Evolutionary conservation across 2,329 filamentous ascomycete species (phyloP), one percentile per base, ranked within the genome.

Genomic region (Chaetomium globosum): DNA sequence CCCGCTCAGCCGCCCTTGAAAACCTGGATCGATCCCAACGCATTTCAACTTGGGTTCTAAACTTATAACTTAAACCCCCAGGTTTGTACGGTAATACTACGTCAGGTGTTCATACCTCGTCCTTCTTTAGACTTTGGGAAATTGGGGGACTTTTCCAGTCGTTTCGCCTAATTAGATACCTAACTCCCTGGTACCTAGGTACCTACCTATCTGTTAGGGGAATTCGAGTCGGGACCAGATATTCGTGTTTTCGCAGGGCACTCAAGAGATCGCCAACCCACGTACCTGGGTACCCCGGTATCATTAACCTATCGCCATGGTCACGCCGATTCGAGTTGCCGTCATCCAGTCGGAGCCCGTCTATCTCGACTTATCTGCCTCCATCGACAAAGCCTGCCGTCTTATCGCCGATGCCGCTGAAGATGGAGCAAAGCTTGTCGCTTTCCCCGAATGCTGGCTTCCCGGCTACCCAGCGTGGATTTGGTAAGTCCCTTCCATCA

Each of bases 331-430:
- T 59, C 71, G 71, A 64, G 77, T 81, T 23, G 81, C 79, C n/a
- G 80, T 81, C n/a, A 77, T 79, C 0, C 83, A 87, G 69, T 78
- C 80, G 9, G 84, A 86, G 70, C 83, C 83, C 0, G 77, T 75
- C 10, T 87, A 82, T 82, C 75, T 85, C 4, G 81, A 86, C 67
- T 75, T 86, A 2, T 71, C 76, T 7, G 80, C 68, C 0, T 75
- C 77, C 0, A 78, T 85, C 3, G 69, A 77, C 1, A 85, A 85
- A 72, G 82, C 83, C 4, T 78, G 79, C 67, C 66, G 68, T 0
- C 74, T 86, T 64, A 84, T 87, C 61, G 69, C 72, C 28, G 80
- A 85, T 67, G 84, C 83, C 0, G 80, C 80, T 7, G 60, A 69
- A 1, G 77, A 79, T 19, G 80, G 79, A 1, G 81, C 81, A 0